Evolutionary conservation across 495 filamentous ascomycete species (phyloP).

Genomic region (Polyplosphaeria fusca): DNA sequence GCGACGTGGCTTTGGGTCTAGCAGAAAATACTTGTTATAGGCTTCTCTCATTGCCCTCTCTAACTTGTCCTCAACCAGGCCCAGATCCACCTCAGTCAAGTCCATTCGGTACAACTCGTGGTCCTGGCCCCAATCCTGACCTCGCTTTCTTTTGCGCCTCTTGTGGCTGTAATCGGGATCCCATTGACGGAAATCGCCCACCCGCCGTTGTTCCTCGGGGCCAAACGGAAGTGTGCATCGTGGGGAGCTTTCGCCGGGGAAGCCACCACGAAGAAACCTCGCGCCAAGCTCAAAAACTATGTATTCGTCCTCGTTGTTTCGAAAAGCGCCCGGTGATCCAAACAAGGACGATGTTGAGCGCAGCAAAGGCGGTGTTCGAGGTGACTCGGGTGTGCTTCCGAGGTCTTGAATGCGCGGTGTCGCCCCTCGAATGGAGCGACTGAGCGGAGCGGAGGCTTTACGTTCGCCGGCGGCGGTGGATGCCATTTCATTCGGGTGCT

Average conservation of each 20-base stretch:
- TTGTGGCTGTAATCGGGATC: conserved; percentile 52
- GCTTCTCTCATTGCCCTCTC: conserved; percentile 79
- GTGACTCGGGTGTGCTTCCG: conserved; percentile 37
- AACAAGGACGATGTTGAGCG: conserved; percentile 60
- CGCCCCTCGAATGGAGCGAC: conserved; percentile 13
- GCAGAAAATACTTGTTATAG: conserved; percentile 71
- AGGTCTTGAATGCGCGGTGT: conserved; percentile 30
- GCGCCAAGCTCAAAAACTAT: conserved; percentile 80
- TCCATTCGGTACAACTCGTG: conserved; percentile 83
- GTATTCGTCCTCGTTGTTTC: conserved; percentile 77
- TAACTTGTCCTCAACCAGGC: conserved; percentile 80
- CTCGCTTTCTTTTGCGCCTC: conserved; percentile 44
- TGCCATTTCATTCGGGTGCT: no score
- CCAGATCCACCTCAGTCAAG: conserved; percentile 66
- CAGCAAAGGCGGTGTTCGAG: conserved; percentile 58
- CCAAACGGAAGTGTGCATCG: conserved; percentile 69
- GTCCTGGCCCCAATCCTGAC: conserved; percentile 62
- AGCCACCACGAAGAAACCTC: conserved; percentile 75
- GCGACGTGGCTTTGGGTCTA: conserved; percentile 72
- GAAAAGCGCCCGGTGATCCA: conserved; percentile 65
- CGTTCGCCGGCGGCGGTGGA: conserved; percentile 18
- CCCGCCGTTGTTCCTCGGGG: conserved; percentile 69
- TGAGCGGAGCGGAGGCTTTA: conserved; percentile 18
- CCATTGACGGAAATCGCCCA: conserved; percentile 78
- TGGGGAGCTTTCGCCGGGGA: conserved; percentile 75